These are phyloP conservation scores for Fusarium secorum DNA, from an alignment of 2,329 filamentous ascomycete genomes.

Conservation along the genomic window DNA sequence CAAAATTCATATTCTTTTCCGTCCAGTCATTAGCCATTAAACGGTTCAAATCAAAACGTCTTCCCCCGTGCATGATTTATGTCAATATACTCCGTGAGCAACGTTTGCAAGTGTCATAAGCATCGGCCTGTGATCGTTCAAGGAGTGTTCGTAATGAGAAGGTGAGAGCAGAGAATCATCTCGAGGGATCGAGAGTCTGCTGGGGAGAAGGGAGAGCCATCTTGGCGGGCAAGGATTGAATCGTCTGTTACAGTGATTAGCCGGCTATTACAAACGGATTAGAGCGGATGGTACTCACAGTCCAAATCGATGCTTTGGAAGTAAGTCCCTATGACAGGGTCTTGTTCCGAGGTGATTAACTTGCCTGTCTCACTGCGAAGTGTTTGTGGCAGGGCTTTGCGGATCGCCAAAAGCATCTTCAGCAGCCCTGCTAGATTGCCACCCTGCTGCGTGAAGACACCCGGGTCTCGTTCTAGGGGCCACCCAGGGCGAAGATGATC, in stretches of 20 bases:
- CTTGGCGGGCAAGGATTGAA: slow-evolving; percentile 54
- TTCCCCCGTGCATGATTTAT: not conserved
- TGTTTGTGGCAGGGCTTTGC: slow-evolving; percentile 65
- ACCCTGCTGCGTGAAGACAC: slow-evolving; percentile 66
- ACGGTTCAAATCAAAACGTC: slow-evolving; percentile 11
- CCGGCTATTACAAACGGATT: not conserved
- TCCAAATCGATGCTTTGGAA: slow-evolving; percentile 65
- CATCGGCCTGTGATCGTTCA: not conserved
- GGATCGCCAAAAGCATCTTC: slow-evolving; percentile 68
- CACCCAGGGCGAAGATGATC: slow-evolving; percentile 65
- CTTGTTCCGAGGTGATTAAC: slow-evolving; percentile 56
- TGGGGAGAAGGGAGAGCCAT: slow-evolving; percentile 60
- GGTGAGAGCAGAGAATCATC: slow-evolving; percentile 58
- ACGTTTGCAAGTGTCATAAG: not conserved
- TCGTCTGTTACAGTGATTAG: slow-evolving; percentile 40
- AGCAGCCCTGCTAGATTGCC: slow-evolving; percentile 65
- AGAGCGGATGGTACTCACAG: slow-evolving; percentile 54
- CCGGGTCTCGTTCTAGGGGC: slow-evolving; percentile 66
- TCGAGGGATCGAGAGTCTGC: slow-evolving; percentile 60
- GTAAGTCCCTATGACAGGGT: slow-evolving; percentile 57
- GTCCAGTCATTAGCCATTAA: slow-evolving; percentile 46
- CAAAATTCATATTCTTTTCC: slow-evolving; percentile 37
- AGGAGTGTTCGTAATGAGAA: slow-evolving; percentile 51
- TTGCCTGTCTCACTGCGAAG: slow-evolving; percentile 56
- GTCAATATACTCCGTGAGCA: not conserved